Percentiles rank a stretch among this genome's conserved stretches.
Conservation (phyloP, 139 green algal species). For the Volvox reticuliferus region DNA sequence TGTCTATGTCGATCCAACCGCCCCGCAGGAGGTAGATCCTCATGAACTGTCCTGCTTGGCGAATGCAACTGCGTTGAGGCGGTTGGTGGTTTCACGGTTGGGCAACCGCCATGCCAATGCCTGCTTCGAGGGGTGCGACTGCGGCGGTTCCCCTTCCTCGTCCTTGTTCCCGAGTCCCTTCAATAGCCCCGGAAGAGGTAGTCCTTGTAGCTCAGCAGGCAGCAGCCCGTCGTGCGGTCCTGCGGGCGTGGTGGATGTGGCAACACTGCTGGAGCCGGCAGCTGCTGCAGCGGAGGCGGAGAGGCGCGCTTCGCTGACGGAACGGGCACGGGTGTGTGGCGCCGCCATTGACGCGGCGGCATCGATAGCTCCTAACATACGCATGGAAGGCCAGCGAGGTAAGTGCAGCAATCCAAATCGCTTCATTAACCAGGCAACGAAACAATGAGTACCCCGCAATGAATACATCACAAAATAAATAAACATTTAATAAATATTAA, state of each 20-base stretch:
- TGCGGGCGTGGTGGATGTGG: not conserved
- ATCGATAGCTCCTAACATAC: not conserved
- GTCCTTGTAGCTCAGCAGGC: no score
- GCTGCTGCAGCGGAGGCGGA: not conserved
- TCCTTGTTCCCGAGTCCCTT: slow-evolving; percentile 2
- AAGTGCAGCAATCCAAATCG: no score
- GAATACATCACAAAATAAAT: no score
- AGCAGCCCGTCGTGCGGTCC: not conserved
- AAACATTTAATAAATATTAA: no score
- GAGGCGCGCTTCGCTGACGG: not conserved
- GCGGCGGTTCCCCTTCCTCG: not conserved
- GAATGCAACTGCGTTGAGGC: slow-evolving; percentile 20
- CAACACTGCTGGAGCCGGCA: not conserved
- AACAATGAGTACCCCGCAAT: no score
- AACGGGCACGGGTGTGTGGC: not conserved
- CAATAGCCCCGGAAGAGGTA: not conserved
- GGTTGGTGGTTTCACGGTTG: slow-evolving; percentile 30
- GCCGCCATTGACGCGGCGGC: slow-evolving; percentile 1
- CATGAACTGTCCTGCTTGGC: slow-evolving; percentile 39
- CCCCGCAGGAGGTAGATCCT: slow-evolving; percentile 31
- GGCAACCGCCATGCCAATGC: slow-evolving; percentile 40
- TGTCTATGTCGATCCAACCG: no score
- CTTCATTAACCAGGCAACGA: no score
- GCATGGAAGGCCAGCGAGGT: no score
- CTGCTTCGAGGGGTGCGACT: slow-evolving; percentile 47